Evolutionary conservation across 805 yeast species (phyloP).

Genomic region (Lachancea nothofagi): DNA sequence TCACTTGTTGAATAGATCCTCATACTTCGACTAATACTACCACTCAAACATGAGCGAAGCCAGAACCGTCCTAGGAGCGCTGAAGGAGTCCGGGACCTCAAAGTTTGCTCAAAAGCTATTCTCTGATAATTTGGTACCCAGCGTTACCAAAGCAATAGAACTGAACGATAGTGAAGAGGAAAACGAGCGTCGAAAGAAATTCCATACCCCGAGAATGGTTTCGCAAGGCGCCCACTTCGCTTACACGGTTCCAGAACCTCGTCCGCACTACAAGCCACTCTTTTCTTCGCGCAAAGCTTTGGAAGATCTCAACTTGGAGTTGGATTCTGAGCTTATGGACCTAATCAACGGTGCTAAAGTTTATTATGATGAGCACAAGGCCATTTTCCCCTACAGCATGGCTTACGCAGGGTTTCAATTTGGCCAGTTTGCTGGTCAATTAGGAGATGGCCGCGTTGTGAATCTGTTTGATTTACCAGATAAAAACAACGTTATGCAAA

Average conservation of each 20-base stretch:
- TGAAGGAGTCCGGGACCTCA: conserved; percentile 24
- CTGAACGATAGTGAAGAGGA: conserved; percentile 23
- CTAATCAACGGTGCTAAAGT: conserved; percentile 59
- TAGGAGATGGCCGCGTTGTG: conserved; percentile 92
- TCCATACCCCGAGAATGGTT: conserved; percentile 46
- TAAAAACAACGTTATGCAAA: conserved; percentile 35
- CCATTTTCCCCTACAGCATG: conserved; percentile 75
- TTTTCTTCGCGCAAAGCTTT: conserved; percentile 58
- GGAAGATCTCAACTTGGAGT: conserved; percentile 51
- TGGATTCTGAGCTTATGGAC: conserved; percentile 43
- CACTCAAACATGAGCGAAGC: conserved; percentile 19
- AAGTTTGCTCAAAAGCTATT: conserved; percentile 18
- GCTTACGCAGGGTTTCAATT: conserved; percentile 96
- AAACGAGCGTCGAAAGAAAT: conserved; percentile 15
- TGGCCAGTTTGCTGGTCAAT: conserved; percentile 93
- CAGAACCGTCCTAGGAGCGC: conserved; percentile 19
- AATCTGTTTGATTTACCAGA: conserved; percentile 69
- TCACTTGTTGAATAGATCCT: no score
- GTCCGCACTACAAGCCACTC: conserved; percentile 49
- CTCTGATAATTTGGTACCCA: conserved; percentile 31
- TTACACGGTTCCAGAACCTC: conserved; percentile 61
- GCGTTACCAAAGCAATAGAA: conserved; percentile 27
- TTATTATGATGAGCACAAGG: conserved; percentile 33
- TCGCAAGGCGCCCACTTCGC: conserved; percentile 62
- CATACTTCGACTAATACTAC: not conserved